These are phyloP conservation scores for Trebouxia sp. DNA, from an alignment of 139 green algal species.

Conservation along the genomic window DNA sequence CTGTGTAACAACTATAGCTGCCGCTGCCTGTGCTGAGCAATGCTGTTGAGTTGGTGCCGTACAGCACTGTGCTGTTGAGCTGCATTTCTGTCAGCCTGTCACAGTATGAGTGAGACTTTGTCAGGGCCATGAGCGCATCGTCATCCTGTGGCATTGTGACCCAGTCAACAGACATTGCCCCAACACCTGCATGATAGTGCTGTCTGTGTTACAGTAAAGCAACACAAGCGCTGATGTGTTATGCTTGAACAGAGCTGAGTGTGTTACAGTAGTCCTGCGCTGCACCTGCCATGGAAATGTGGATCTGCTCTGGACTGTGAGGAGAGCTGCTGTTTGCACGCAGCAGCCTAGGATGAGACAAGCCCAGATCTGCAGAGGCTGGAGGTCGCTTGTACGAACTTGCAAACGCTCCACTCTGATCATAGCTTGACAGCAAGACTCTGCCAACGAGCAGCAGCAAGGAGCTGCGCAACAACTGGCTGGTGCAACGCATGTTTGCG, in stretches of 20 bases:
- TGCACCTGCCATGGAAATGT: conserved; percentile 17
- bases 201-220: background rate
- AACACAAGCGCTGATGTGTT: background rate
- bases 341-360: background rate
- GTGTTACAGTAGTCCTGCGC: background rate
- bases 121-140: background rate
- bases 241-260: background rate
- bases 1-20: background rate
- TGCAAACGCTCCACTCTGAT: background rate
- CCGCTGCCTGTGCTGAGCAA: background rate
- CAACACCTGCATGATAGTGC: background rate
- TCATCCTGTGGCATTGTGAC: conserved; percentile 19
- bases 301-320: conserved; percentile 12
- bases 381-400: background rate
- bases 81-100: background rate
- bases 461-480: background rate
- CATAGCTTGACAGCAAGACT: background rate
- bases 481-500: too few species aligned
- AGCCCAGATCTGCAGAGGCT: background rate
- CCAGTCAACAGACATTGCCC: conserved; percentile 14
- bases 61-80: background rate
- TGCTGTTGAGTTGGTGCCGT: background rate
- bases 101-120: background rate
- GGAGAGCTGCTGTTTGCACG: background rate
- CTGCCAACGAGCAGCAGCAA: background rate